Evolutionary conservation across 2,329 filamentous ascomycete genomes (phyloP).

Genomic region (Fusarium anthophilum): DNA sequence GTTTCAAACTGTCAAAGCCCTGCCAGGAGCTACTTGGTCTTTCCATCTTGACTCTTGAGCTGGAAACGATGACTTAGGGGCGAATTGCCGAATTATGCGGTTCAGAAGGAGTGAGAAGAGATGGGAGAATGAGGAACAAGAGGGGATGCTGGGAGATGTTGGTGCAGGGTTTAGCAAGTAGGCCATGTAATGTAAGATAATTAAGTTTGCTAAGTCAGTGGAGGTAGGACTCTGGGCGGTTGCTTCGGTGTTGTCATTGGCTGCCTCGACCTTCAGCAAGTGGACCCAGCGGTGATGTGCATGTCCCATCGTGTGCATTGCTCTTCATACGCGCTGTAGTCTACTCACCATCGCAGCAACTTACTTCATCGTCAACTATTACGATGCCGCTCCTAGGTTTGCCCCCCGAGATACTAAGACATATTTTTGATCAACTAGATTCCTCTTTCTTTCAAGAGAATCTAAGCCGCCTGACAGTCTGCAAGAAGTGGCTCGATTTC

Average conservation of each 20-base stretch:
- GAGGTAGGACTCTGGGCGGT: not conserved
- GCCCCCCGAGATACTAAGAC: slow-evolving; percentile 25
- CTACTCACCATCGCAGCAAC: too few relatives aligned
- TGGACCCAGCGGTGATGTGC: too few relatives aligned
- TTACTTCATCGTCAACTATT: too few relatives aligned
- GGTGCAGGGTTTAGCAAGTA: not conserved
- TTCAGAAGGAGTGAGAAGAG: fast-evolving
- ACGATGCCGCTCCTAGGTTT: slow-evolving; percentile 29
- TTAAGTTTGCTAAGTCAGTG: not conserved
- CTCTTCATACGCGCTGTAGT: not conserved
- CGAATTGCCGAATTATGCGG: fast-evolving
- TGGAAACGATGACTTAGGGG: fast-evolving
- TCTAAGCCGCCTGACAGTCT: slow-evolving; percentile 23
- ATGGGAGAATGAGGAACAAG: not conserved
- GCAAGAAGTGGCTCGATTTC: slow-evolving; percentile 33
- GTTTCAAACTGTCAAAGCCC: not conserved
- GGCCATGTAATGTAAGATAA: not conserved
- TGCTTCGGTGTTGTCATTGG: too few relatives aligned
- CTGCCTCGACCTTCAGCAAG: too few relatives aligned
- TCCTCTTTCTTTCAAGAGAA: slow-evolving; percentile 30
- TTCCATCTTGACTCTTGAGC: fast-evolving
- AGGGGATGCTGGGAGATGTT: not conserved
- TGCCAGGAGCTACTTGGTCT: not conserved
- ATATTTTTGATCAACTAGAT: slow-evolving; percentile 30
- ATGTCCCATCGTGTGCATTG: not conserved